Evolutionary conservation across 2,329 filamentous ascomycete species (phyloP), one percentile per base, ranked within the genome.

Genomic region (Aureobasidium sp.): DNA sequence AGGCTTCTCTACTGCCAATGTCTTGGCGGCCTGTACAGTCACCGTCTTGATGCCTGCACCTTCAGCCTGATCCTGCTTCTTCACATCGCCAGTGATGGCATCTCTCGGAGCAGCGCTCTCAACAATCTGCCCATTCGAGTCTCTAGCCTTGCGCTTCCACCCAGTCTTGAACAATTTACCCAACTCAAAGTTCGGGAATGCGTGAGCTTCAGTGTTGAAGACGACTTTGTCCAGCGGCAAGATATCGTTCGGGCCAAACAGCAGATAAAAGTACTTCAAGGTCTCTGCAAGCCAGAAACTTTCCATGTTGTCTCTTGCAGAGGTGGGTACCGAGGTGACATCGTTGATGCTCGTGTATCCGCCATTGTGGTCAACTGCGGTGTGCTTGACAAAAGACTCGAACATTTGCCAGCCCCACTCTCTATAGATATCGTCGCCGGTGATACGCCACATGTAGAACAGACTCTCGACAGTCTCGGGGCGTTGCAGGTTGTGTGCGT

Each of bases 341-440:
- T 95, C 85, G 20, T 81, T 81, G 64, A 97, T 79, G 67, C 88
- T 92, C 0, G 90, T 91, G 72, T 95, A 97, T 0, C 91, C 91
- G 42, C 86, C 86, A 41, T 86, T 85, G 42, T 92, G 87, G 47
- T 84, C 81, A 2, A 96, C 88, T 7, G 88, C 85, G 0, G 90
- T 96, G 75, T 96, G 83, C 70, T 91, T 87, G 75, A 93, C 81
- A 72, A 99, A 99, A 0, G 88, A 86, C 73, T 90, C 87, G 78
- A 99, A 99, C 87, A 99, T 97, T 68, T 96, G 88, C 94, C 94
- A 99, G 15, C 94, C 94, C 93, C 93, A 97, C 70, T 97, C 86
- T 29, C 94, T 85, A 75, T 99, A 99, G 67, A 86, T 87, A 42
- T 84, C 80, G 65, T 99, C 92, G 29, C 89, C 90, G 0, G 94